These are phyloP conservation scores for Botrytis pseudocinerea DNA, from an alignment of 2,329 filamentous ascomycete species.

Conservation along the genomic window DNA sequence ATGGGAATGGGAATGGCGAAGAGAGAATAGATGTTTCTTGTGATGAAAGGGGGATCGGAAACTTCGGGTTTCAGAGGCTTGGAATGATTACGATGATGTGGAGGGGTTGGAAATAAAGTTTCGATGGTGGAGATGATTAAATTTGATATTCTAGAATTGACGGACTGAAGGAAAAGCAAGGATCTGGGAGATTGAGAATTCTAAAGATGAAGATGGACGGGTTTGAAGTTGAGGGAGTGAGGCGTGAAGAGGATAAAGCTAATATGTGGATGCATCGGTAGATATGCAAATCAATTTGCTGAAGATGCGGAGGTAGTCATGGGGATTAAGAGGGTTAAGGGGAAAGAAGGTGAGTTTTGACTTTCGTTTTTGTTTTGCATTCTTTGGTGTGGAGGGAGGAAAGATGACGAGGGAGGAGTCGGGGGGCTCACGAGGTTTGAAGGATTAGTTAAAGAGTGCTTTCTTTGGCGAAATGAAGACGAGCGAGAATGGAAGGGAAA, in stretches of 20 bases:
- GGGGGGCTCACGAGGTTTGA: not conserved
- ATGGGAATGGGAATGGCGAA: not conserved
- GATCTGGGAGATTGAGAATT: not conserved
- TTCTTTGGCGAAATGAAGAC: not conserved
- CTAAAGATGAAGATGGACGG: not conserved
- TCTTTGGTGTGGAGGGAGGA: not conserved
- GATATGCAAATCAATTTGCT: slow-evolving; percentile 35
- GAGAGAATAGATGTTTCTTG: not conserved
- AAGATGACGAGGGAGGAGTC: not conserved
- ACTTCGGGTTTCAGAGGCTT: not conserved
- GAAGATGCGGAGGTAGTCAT: slow-evolving; percentile 53
- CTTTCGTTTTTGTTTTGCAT: not conserved
- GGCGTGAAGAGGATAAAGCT: too few relatives aligned
- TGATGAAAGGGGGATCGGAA: not conserved
- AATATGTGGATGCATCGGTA: not conserved
- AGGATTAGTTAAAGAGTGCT: not conserved
- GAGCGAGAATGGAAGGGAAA: not conserved
- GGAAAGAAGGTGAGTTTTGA: slow-evolving; percentile 45
- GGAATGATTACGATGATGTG: not conserved
- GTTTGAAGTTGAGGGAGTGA: not conserved
- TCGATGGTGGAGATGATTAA: not conserved
- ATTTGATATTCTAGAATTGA: not conserved
- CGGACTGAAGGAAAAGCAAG: not conserved
- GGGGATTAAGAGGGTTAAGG: slow-evolving; percentile 49
- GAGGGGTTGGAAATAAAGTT: not conserved